These are phyloP conservation scores for Coleophoma eucalyptorum DNA, from an alignment of 2,329 filamentous ascomycete genomes.

Conservation along the genomic window DNA sequence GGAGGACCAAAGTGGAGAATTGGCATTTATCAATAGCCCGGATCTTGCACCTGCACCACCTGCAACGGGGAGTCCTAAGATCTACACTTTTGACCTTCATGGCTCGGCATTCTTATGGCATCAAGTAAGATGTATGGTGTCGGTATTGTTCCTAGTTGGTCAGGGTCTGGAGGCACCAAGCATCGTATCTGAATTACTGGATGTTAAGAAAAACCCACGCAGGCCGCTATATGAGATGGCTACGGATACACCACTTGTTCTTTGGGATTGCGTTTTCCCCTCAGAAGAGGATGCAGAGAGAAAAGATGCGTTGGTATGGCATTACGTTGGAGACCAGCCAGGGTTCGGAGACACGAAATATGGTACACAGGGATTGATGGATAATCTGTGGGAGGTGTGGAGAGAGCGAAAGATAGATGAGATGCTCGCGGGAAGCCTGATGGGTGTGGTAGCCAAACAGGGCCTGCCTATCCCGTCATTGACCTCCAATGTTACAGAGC, in stretches of 20 bases:
- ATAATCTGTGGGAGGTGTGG: conserved; percentile 81
- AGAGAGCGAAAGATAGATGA: conserved; percentile 85
- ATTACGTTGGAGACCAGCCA: conserved; percentile 69
- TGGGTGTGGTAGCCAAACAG: conserved; percentile 55
- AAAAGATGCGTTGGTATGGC: conserved; percentile 69
- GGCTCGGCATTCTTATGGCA: conserved; percentile 97
- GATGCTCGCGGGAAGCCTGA: conserved; percentile 69
- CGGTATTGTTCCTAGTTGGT: conserved; percentile 85
- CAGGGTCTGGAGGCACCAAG: conserved; percentile 79
- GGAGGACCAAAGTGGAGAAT: conserved; percentile 43
- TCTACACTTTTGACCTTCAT: conserved; percentile 85
- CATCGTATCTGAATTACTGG: conserved; percentile 71
- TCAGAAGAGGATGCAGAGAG: conserved; percentile 35
- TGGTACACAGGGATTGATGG: conserved; percentile 62
- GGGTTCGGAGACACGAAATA: conserved; percentile 54
- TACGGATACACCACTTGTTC: conserved; percentile 80
- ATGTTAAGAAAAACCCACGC: conserved; percentile 66
- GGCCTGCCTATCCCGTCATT: conserved; percentile 14
- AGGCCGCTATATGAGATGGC: conserved; percentile 89
- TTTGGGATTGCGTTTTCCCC: conserved; percentile 95
- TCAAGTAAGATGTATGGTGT: conserved; percentile 93
- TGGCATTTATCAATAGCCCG: conserved; percentile 49
- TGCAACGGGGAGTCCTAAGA: conserved; percentile 41
- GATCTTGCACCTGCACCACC: conserved; percentile 36
- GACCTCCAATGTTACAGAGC: neutral